These are phyloP conservation scores for Sparassis latifolia DNA, from an alignment of 1,284 basidiomycete species.

Conservation along the genomic window DNA sequence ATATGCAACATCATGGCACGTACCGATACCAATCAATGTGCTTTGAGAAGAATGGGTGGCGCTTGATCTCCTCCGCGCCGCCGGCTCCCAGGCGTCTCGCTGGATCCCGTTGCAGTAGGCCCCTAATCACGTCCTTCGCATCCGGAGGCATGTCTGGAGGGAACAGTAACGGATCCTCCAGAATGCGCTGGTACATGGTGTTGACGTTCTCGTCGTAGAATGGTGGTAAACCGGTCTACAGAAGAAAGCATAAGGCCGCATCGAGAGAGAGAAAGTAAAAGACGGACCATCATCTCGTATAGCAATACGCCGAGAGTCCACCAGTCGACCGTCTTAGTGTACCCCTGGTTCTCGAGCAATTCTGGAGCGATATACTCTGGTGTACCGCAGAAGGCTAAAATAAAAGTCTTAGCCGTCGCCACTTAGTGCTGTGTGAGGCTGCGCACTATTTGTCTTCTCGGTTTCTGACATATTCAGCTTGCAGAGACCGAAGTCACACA, in stretches of 20 bases:
- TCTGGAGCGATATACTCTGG: slow-evolving; percentile 98
- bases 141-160: slow-evolving; percentile 87
- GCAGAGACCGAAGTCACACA: slow-evolving; percentile 98
- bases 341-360: slow-evolving; percentile 92
- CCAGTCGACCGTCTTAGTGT: slow-evolving; percentile 99
- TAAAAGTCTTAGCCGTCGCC: slow-evolving; percentile 4
- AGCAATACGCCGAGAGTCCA: slow-evolving; percentile 98
- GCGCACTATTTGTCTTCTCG: slow-evolving; percentile 94
- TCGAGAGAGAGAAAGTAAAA: background rate
- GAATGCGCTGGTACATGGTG: slow-evolving; percentile 96
- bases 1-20: slow-evolving; percentile 12
- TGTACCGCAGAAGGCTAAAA: slow-evolving; percentile 93
- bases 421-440: background rate
- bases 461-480: slow-evolving; percentile 98
- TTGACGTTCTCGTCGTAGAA: slow-evolving; percentile 99
- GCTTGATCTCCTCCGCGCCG: slow-evolving; percentile 95
- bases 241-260: slow-evolving; percentile 5
- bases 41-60: slow-evolving; percentile 92
- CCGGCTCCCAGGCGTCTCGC: slow-evolving; percentile 80
- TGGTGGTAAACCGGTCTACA: slow-evolving; percentile 87
- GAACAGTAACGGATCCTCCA: slow-evolving; percentile 92
- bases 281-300: slow-evolving; percentile 92
- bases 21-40: slow-evolving; percentile 88
- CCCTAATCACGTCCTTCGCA: slow-evolving; percentile 84
- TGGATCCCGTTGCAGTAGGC: slow-evolving; percentile 88